phyloP scores from a whole-genome alignment of 768 basidiomycete genomes.

The Podaxis carcinomalis region DNA sequence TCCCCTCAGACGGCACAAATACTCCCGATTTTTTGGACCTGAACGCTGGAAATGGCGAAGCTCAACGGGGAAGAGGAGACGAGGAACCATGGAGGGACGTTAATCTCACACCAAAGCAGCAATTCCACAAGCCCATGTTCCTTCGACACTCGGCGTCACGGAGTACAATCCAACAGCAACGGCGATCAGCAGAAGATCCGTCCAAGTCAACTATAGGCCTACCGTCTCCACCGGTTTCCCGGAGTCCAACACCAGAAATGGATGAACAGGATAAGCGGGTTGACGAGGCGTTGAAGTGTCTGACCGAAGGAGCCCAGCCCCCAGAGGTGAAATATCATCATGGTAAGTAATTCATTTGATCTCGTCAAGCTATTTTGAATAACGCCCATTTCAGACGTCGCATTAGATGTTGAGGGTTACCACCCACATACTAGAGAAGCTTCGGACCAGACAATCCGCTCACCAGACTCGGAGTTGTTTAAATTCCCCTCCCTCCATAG shows the following conservation, averaged over 20 bases:
- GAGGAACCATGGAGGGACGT: conserved; percentile 13
- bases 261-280: conserved; percentile 37
- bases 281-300: conserved; percentile 46
- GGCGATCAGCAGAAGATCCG: conserved; percentile 13
- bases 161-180: conserved; percentile 24
- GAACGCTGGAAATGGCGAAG: conserved; percentile 41
- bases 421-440: conserved; percentile 44
- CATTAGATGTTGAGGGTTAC: conserved; percentile 83
- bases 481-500: conserved; percentile 16
- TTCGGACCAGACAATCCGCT: conserved; percentile 38
- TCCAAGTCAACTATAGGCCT: conserved; percentile 7
- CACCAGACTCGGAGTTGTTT: conserved; percentile 17
- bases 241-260: conserved; percentile 27
- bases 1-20: conserved; percentile 12
- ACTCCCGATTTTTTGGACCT: conserved; percentile 68
- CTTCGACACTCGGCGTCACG: conserved; percentile 26
- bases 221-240: conserved; percentile 28
- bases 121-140: conserved; percentile 22
- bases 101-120: conserved; percentile 30
- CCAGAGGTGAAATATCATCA: conserved; percentile 62
- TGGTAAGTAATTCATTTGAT: conserved; percentile 28
- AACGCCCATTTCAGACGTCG: conserved; percentile 48
- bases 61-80: conserved; percentile 16
- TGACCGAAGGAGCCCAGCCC: conserved; percentile 37
- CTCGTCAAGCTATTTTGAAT: background rate